Evolutionary conservation across 345 rosid species (phyloP).

Genomic region (Aegle marmelos): DNA sequence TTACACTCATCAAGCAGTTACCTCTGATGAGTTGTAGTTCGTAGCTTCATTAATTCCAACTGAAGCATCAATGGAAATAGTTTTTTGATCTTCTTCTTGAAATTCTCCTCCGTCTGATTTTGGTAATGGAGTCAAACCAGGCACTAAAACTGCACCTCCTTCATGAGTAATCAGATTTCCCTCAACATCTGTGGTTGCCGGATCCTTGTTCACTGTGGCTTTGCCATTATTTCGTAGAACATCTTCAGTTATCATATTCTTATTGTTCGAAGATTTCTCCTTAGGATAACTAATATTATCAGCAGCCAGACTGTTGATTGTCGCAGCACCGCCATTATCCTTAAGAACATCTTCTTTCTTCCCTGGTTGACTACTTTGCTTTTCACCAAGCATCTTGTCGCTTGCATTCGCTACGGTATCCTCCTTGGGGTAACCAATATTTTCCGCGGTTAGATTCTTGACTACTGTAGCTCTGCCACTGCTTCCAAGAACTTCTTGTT

Average conservation of each 20-base stretch:
- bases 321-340: constrained; percentile 20
- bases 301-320: constrained; percentile 14
- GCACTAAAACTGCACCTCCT: constrained; percentile 59
- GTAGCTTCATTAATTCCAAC: constrained; percentile 30
- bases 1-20: constrained; percentile 45
- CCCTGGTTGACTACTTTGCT: constrained; percentile 3
- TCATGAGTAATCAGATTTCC: constrained; percentile 34
- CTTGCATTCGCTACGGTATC: constrained; percentile 18
- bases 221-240: constrained; percentile 13
- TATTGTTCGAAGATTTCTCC: constrained; percentile 20
- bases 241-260: neutral
- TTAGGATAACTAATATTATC: constrained; percentile 11
- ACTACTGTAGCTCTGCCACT: constrained; percentile 9
- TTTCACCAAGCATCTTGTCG: constrained; percentile 19
- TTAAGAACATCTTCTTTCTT: constrained; percentile 18
- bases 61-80: constrained; percentile 23
- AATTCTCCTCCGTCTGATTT: constrained; percentile 23
- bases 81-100: constrained; percentile 19
- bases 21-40: constrained; percentile 38
- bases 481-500: constrained; percentile 8
- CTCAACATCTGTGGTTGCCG: constrained; percentile 10
- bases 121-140: constrained; percentile 50
- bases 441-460: constrained; percentile 23
- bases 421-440: constrained; percentile 26
- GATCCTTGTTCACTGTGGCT: constrained; percentile 1